Conservation (phyloP, 805 yeast genomes). For the Nakazawaea wyomingensis region DNA sequence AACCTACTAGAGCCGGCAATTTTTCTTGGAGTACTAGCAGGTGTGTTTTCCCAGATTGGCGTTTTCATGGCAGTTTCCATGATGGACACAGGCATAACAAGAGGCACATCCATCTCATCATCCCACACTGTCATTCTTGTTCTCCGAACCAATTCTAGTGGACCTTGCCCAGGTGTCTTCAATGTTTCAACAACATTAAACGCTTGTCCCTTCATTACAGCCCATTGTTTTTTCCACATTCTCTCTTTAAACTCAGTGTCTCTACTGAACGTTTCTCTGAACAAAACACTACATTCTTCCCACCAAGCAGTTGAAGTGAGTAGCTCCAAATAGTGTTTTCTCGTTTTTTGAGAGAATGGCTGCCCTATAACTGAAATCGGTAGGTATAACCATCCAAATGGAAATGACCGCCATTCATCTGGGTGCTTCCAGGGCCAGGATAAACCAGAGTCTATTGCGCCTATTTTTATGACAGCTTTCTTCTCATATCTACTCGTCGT, state of each 20-base stretch:
- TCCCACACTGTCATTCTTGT: slow-evolving; percentile 55
- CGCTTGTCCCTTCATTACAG: slow-evolving; percentile 73
- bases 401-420: slow-evolving; percentile 75
- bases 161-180: slow-evolving; percentile 54
- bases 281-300: slow-evolving; percentile 48
- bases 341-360: slow-evolving; percentile 54
- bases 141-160: slow-evolving; percentile 58
- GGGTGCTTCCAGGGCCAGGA: slow-evolving; percentile 82
- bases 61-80: slow-evolving; percentile 41
- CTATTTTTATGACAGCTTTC: slow-evolving; percentile 44
- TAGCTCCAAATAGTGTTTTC: slow-evolving; percentile 51
- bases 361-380: slow-evolving; percentile 61
- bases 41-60: slow-evolving; percentile 20
- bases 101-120: slow-evolving; percentile 55
- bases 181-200: slow-evolving; percentile 67
- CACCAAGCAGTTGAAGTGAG: slow-evolving; percentile 65
- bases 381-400: slow-evolving; percentile 71
- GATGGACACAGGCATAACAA: slow-evolving; percentile 30
- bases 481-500: slow-evolving; percentile 12
- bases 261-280: slow-evolving; percentile 43
- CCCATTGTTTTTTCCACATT: slow-evolving; percentile 64
- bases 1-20: neutral
- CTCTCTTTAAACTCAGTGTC: slow-evolving; percentile 61
- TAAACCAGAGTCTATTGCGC: slow-evolving; percentile 73
- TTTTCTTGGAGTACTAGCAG: neutral